Percentiles rank a stretch among this genome's conserved stretches.
These are phyloP conservation scores for Stemphylium lycopersici DNA, from an alignment of 2,329 filamentous ascomycete genomes.

Conservation along the genomic window DNA sequence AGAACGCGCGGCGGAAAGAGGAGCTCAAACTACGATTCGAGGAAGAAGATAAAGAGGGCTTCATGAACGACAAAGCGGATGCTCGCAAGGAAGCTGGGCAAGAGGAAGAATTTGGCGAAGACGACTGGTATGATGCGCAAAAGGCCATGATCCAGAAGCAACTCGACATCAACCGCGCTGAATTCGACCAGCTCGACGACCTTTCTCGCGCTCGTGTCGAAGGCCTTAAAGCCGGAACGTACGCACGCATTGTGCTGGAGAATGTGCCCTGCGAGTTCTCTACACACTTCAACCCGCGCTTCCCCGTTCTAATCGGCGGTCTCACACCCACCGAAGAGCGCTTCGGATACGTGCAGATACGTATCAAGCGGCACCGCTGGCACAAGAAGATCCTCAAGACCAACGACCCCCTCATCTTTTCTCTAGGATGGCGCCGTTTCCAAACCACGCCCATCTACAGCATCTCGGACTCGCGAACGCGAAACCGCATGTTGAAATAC, in stretches of 20 bases:
- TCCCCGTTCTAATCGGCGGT: conserved; percentile 89
- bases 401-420: conserved; percentile 96
- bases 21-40: conserved; percentile 94
- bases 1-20: conserved; percentile 90
- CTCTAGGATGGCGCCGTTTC: conserved; percentile 93
- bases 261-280: conserved; percentile 91
- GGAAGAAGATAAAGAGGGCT: conserved; percentile 96
- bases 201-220: conserved; percentile 82
- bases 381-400: conserved; percentile 99
- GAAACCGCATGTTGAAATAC: conserved; percentile 98
- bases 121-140: conserved; percentile 98
- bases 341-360: conserved; percentile 92
- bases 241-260: conserved; percentile 88
- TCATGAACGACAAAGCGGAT: conserved; percentile 85
- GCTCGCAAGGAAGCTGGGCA: conserved; percentile 71
- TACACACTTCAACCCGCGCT: conserved; percentile 77
- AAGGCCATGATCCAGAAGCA: conserved; percentile 96
- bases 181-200: conserved; percentile 88
- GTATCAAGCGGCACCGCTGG: conserved; percentile 97
- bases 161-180: conserved; percentile 92
- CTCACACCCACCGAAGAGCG: conserved; percentile 91
- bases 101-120: conserved; percentile 87
- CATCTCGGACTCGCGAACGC: conserved; percentile 88
- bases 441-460: conserved; percentile 92
- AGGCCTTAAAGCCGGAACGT: conserved; percentile 89